Evolutionary conservation across 2,329 filamentous ascomycete genomes (phyloP).

Genomic region (Fusarium austroafricanum): DNA sequence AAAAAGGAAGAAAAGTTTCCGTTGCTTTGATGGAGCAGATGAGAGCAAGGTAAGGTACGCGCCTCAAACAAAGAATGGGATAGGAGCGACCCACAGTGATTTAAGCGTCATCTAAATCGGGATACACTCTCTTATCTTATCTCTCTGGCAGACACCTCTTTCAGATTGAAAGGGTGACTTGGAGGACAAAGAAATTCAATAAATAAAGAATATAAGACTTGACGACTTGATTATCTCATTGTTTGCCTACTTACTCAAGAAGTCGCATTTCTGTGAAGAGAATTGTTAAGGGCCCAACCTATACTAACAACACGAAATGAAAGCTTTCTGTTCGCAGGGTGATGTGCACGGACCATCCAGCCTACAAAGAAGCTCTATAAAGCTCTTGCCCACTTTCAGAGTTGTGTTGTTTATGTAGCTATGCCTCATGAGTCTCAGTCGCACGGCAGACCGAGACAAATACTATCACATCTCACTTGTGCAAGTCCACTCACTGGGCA

Average conservation of each 20-base stretch:
- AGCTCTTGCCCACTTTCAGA: constrained; percentile 9
- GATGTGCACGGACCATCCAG: constrained; percentile 43
- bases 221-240: too few species aligned
- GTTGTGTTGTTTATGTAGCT: neutral
- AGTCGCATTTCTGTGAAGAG: too few species aligned
- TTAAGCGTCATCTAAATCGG: neutral
- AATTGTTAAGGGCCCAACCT: too few species aligned
- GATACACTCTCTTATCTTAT: neutral
- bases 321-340: constrained; percentile 39
- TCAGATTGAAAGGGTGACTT: too few species aligned
- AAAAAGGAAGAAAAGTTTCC: neutral
- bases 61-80: constrained; percentile 12
- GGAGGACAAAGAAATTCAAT: too few species aligned
- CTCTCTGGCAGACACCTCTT: neutral
- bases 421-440: constrained; percentile 3
- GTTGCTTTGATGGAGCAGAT: neutral
- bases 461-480: neutral
- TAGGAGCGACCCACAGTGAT: constrained; percentile 1
- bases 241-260: too few species aligned
- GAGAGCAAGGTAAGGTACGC: constrained; percentile 10
- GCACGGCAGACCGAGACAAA: neutral
- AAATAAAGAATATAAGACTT: too few species aligned
- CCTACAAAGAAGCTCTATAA: neutral
- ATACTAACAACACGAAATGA: neutral
- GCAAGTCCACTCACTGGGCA: neutral